These are phyloP conservation scores for Conticribra weissflogii DNA, from an alignment of 108 stramenopile genomes.

Conservation along the genomic window DNA sequence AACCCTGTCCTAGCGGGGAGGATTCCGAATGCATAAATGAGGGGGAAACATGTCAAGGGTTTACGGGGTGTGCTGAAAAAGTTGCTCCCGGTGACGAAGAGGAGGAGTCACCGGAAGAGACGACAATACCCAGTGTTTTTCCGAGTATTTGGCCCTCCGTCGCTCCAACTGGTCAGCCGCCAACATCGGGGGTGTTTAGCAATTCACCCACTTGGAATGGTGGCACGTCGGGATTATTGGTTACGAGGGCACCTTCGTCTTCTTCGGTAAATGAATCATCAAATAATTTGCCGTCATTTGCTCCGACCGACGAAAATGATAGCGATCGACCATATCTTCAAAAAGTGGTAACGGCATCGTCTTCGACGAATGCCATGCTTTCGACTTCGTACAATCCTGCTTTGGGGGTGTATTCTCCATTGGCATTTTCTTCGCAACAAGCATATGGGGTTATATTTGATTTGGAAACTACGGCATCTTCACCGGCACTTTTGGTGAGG, in stretches of 20 bases:
- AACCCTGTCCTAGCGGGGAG: background rate
- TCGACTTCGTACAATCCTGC: background rate
- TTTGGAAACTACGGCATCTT: background rate
- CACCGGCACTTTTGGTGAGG: background rate
- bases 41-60: background rate
- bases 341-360: background rate
- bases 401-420: no score
- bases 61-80: background rate
- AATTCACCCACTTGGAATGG: no score
- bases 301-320: background rate
- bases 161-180: no score
- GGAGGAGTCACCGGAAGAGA: background rate
- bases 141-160: no score
- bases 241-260: no score
- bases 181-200: no score
- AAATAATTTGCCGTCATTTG: background rate
- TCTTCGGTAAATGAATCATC: background rate
- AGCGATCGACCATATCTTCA: background rate
- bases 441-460: background rate
- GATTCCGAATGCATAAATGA: background rate
- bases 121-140: background rate
- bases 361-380: background rate
- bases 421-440: background rate
- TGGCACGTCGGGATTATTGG: no score
- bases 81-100: background rate